Evolutionary conservation across 495 filamentous ascomycete species (phyloP), one percentile per base, ranked within the genome.

Genomic region (Zalerion maritima): DNA sequence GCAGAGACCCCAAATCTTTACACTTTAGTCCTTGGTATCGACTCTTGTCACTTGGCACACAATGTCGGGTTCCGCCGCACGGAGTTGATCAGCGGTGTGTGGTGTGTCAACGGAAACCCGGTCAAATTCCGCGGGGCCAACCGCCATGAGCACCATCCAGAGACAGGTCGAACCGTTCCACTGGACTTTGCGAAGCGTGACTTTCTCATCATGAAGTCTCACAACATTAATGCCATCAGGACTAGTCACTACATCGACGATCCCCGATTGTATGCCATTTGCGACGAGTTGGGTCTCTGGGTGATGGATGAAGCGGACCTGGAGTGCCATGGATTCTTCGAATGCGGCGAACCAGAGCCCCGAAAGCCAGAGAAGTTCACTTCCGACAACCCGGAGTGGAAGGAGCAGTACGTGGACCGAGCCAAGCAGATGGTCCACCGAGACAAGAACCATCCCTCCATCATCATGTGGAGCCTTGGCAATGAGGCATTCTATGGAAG

Each of bases 401-500:
- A 58, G 42, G 64, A 66, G 3, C 67, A 75, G 1, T 82, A 82
- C 42, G 39, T 82, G n/a, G 78, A 84, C 46, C 70, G 78, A 2
- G 69, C 67, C 11, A 49, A 56, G 16, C 74, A 79, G 42, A 57
- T 80, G 51, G 65, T 81, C 0, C 58, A 66, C 38, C 60, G 78
- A 5, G 75, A 81, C 43, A 76, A 75, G 43, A 77, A 78, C 39
- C 67, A 75, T 28, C 49, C 77, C 3, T 70, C 56, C 33, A 55
- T 84, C 9, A 67, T 82, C 17, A 69, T 84, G 36, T 84, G 78
- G 78, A 71, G 64, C 19, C 57, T 84, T 2, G 78, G 78, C 0
- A 83, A 81, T 31, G 76, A 81, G 34, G 60, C 77, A 0, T 79
- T 75, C 38, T 79, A 77, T 34, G 78, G 78, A 3, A 55, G 61